These are phyloP conservation scores for Aspergillus affinis DNA, from an alignment of 495 filamentous ascomycete genomes.

Conservation along the genomic window DNA sequence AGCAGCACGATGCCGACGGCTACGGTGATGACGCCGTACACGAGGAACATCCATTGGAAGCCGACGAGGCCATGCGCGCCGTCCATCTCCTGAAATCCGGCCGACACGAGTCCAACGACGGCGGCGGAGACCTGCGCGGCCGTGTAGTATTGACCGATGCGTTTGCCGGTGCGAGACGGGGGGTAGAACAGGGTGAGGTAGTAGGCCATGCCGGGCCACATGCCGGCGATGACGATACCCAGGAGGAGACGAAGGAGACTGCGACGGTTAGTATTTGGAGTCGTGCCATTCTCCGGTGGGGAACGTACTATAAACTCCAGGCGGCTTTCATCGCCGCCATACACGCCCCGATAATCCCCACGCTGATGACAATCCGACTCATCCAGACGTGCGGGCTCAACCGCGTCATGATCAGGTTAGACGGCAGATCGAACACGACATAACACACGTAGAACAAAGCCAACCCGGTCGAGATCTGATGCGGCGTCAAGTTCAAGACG, in stretches of 20 bases:
- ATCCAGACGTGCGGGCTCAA: slow-evolving; percentile 89
- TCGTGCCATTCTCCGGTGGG: neutral
- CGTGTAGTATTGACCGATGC: slow-evolving; percentile 87
- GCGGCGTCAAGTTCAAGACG: slow-evolving; percentile 63
- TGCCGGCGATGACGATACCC: slow-evolving; percentile 84
- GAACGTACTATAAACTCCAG: slow-evolving; percentile 80
- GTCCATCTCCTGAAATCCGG: slow-evolving; percentile 91
- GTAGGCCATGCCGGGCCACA: slow-evolving; percentile 96
- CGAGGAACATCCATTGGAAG: slow-evolving; percentile 93
- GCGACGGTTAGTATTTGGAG: slow-evolving; percentile 8
- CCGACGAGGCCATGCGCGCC: slow-evolving; percentile 72
- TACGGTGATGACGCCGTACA: slow-evolving; percentile 77
- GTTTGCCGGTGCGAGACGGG: slow-evolving; percentile 78
- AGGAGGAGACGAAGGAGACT: slow-evolving; percentile 81
- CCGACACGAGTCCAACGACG: slow-evolving; percentile 85
- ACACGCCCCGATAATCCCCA: slow-evolving; percentile 79
- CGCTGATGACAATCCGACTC: slow-evolving; percentile 85
- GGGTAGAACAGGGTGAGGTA: slow-evolving; percentile 93
- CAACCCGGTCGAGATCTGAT: slow-evolving; percentile 77
- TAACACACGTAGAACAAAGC: slow-evolving; percentile 91
- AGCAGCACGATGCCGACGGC: slow-evolving; percentile 69
- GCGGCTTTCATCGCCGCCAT: slow-evolving; percentile 77
- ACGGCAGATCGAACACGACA: slow-evolving; percentile 85
- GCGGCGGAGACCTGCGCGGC: slow-evolving; percentile 87
- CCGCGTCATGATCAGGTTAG: slow-evolving; percentile 84